These are phyloP conservation scores for Theobroma cacao DNA, from an alignment of 345 rosid species.

Conservation along the genomic window DNA sequence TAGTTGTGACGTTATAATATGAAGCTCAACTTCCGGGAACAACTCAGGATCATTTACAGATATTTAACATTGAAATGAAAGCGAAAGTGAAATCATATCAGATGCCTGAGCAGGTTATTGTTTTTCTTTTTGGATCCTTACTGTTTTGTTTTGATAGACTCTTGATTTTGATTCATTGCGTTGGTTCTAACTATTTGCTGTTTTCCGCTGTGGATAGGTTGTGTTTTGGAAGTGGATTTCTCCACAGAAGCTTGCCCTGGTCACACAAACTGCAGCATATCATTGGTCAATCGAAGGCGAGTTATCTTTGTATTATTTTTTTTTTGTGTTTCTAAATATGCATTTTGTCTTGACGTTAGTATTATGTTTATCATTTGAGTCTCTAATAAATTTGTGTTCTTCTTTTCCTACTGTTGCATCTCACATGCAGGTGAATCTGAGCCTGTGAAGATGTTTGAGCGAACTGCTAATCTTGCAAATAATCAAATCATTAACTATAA, in stretches of 20 bases:
- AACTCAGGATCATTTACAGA: conserved; percentile 93
- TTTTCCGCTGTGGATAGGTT: conserved; percentile 40
- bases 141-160: neutral
- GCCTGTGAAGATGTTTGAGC: conserved; percentile 91
- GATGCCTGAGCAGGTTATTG: conserved; percentile 90
- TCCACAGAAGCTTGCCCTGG: conserved; percentile 80
- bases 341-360: neutral
- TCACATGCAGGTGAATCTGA: conserved; percentile 71
- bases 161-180: neutral
- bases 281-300: conserved; percentile 97
- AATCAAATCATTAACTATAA: conserved; percentile 92
- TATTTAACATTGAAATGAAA: conserved; percentile 93
- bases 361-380: neutral
- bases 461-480: conserved; percentile 83
- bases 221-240: conserved; percentile 98
- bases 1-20: conserved; percentile 13
- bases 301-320: neutral
- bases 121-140: neutral
- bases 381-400: conserved; percentile 1
- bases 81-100: conserved; percentile 87
- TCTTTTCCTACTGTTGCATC: neutral
- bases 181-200: neutral
- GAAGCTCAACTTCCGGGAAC: conserved; percentile 92
- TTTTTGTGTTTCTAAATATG: neutral
- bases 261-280: conserved; percentile 79